These are phyloP conservation scores for Bertia moriformis DNA, from an alignment of 2,329 filamentous ascomycete species.

Conservation along the genomic window DNA sequence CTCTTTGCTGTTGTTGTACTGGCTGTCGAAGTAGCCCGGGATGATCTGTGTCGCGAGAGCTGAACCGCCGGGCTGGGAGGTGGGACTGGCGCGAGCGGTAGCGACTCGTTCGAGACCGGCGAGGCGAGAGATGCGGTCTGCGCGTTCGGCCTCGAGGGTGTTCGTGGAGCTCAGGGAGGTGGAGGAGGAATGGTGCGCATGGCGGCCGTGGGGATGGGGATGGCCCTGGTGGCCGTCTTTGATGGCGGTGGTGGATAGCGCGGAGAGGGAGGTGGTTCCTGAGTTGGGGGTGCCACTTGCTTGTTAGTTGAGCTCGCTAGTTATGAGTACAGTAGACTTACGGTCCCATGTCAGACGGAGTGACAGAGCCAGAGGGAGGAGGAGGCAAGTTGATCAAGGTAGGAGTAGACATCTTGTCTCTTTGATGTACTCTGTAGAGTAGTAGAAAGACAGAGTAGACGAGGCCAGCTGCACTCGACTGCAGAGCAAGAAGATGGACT, in stretches of 20 bases:
- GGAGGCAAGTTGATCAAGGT: slow-evolving; percentile 76
- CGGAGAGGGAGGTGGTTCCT: slow-evolving; percentile 78
- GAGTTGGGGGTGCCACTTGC: slow-evolving; percentile 70
- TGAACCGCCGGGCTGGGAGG: slow-evolving; percentile 11
- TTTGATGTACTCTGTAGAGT: no score
- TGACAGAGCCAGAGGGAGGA: slow-evolving; percentile 53
- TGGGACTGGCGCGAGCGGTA: slow-evolving; percentile 40
- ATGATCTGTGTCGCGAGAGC: slow-evolving; percentile 21
- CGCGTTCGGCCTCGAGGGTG: slow-evolving; percentile 79
- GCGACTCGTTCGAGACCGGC: slow-evolving; percentile 81
- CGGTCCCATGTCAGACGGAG: slow-evolving; percentile 71
- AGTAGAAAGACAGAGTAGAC: no score
- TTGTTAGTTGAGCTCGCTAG: slow-evolving; percentile 6
- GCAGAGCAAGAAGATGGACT: no score
- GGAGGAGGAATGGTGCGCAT: slow-evolving; percentile 33
- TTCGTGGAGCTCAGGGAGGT: slow-evolving; percentile 47
- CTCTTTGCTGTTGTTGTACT: slow-evolving; percentile 53
- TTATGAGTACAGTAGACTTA: slow-evolving; percentile 32
- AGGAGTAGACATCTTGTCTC: slow-evolving; percentile 26
- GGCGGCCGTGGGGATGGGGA: slow-evolving; percentile 41
- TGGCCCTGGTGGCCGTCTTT: slow-evolving; percentile 89
- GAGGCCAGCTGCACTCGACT: no score
- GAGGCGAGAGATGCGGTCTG: slow-evolving; percentile 86
- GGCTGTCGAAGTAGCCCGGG: slow-evolving; percentile 70
- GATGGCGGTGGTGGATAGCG: slow-evolving; percentile 84